These are phyloP conservation scores for Salvia splendens DNA, from an alignment of 257 asterid species.

Conservation along the genomic window DNA sequence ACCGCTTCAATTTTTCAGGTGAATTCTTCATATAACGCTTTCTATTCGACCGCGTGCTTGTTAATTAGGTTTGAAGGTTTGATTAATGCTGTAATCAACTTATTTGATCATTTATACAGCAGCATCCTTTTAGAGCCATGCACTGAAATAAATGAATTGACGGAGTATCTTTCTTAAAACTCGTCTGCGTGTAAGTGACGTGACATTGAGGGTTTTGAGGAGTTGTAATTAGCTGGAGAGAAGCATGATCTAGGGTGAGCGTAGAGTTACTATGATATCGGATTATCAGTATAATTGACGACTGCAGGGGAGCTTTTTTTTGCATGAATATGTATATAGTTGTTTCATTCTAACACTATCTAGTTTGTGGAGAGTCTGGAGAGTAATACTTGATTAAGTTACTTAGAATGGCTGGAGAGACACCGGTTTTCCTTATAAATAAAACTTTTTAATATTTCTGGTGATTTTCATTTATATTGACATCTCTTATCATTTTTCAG, in stretches of 20 bases:
- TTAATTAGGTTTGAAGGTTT: conserved; percentile 10
- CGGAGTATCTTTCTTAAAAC: not conserved
- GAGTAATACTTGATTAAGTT: not conserved
- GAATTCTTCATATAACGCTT: not conserved
- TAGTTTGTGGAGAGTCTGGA: conserved; percentile 12
- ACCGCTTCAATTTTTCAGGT: conserved; percentile 35
- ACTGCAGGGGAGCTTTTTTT: not conserved
- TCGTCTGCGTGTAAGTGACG: conserved; percentile 13
- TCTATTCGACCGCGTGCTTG: conserved; percentile 19
- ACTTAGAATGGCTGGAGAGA: conserved; percentile 10
- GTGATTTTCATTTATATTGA: conserved; percentile 9
- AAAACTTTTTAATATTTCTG: conserved; percentile 1
- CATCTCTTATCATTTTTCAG: not conserved
- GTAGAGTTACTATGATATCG: conserved; percentile 7
- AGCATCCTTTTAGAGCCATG: conserved; percentile 10
- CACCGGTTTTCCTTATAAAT: not conserved
- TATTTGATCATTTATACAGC: conserved; percentile 15
- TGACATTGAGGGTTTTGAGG: conserved; percentile 21
- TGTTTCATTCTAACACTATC: not conserved
- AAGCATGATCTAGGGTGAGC: conserved; percentile 12
- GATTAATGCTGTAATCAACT: conserved; percentile 2
- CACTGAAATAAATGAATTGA: conserved; percentile 1
- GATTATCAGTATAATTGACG: conserved; percentile 9
- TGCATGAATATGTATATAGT: not conserved
- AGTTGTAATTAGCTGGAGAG: conserved; percentile 10